These are phyloP conservation scores for Yamadazyma scolyti DNA, from an alignment of 805 yeast species.

Conservation along the genomic window DNA sequence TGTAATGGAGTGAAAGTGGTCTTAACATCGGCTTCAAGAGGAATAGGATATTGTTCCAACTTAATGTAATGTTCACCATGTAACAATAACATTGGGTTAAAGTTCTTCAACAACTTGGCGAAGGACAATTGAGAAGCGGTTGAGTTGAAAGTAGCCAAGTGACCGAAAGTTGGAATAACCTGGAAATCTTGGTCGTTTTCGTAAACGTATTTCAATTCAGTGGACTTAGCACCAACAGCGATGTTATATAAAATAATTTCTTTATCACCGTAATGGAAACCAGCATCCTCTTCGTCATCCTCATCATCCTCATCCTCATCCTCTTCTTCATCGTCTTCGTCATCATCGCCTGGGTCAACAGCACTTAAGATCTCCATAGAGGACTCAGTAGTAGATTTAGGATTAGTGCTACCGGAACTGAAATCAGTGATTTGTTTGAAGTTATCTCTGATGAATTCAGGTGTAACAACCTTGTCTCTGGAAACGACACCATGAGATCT, in stretches of 20 bases:
- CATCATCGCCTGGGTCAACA: conserved; percentile 50
- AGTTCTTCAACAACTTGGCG: conserved; percentile 64
- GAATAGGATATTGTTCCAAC: conserved; percentile 71
- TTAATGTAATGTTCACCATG: conserved; percentile 95
- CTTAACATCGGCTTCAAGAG: conserved; percentile 60
- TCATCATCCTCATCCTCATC: conserved; percentile 38
- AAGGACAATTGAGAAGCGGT: conserved; percentile 55
- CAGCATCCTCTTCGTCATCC: conserved; percentile 39
- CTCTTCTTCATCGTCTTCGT: conserved; percentile 40
- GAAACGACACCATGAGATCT: conserved; percentile 81
- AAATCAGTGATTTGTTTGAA: conserved; percentile 70
- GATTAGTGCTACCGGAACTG: conserved; percentile 46
- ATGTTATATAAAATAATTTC: conserved; percentile 82
- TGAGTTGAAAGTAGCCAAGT: conserved; percentile 75
- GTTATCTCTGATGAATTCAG: conserved; percentile 69
- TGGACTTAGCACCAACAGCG: conserved; percentile 80
- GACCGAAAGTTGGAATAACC: conserved; percentile 86
- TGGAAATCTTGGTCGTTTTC: conserved; percentile 78
- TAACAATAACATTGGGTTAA: conserved; percentile 82
- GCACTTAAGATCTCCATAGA: conserved; percentile 73
- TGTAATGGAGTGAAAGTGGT: conserved; percentile 69
- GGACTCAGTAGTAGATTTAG: conserved; percentile 68
- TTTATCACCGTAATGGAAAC: conserved; percentile 58
- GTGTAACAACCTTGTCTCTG: conserved; percentile 47
- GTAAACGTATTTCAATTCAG: conserved; percentile 73